Base-by-base conservation (phyloP, 2,329 filamentous ascomycete species). In the Cladosporium austrohemisphaericum region DNA sequence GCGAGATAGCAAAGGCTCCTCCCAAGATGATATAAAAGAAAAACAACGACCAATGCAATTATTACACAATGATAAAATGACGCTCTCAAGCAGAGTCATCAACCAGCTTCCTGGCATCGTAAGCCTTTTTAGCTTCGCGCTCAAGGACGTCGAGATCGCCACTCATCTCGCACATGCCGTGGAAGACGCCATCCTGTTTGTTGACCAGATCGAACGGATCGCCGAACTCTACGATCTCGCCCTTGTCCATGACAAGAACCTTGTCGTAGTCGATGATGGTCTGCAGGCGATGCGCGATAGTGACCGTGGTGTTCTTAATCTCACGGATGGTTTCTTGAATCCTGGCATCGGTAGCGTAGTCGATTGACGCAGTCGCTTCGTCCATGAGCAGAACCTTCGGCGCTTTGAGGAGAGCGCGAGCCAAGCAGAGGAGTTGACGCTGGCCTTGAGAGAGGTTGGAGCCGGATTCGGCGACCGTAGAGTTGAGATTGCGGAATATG, bases 221-320 rank as follows among this genome's bases (percentile, higher is more conserved):
- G n/a, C 84, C 93, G 64, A 81, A 98, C 70, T 98, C 92, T 4
- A 93, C 79, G 16, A 97, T 85, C 52, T 80, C 71, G 8, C 93
- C 93, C 66, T 91, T 88, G 63, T 98, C 93, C 4, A 98, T 76
- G 10, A 98, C 91, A 13, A 98, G 75, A 11, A 98, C 92, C 74
- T 95, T 95, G 72, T 98, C 93, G 64, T 97, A 98, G 66, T 98
- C 93, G 22, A 93, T 91, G 68, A 98, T 97, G 0, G 93, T 98
- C 65, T 95, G 90, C 56, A 98, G 76, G 14, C 93, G 83, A 70
- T 98, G 93, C 1, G 93, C 93, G 62, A 98, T 97, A 0, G 93
- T 97, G 65, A 97, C 88, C 52, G 94, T 95, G 0, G 93, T 98
- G 67, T 90, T 77, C 57, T 84, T 86, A 60, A 97, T 79, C 67